Evolutionary conservation across 75 land plant genomes (phyloP).

Genomic region (Larix kaempferi): DNA sequence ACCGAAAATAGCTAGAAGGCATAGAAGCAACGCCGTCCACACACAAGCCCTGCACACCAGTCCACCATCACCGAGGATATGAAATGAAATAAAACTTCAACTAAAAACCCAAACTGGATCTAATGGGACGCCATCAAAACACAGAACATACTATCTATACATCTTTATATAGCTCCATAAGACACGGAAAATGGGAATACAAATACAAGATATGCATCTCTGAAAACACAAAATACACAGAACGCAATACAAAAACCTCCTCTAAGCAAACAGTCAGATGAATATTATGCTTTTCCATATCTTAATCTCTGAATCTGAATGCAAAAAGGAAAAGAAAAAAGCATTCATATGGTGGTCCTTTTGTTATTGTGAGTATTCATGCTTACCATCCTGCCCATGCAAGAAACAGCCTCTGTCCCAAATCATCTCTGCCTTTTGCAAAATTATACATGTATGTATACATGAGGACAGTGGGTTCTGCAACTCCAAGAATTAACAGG

Average conservation of each 20-base stretch:
- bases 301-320: neutral
- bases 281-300: neutral
- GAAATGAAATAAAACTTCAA: neutral
- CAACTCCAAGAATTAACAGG: constrained; percentile 66
- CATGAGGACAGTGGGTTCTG: constrained; percentile 81
- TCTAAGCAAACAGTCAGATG: neutral
- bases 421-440: constrained; percentile 46
- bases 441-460: constrained; percentile 74
- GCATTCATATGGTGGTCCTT: neutral
- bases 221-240: too few species aligned
- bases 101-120: neutral
- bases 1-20: constrained; percentile 61
- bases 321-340: constrained; percentile 18
- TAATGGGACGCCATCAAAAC: too few species aligned
- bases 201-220: too few species aligned
- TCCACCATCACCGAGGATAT: neutral
- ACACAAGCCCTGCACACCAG: constrained; percentile 69
- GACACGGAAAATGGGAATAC: too few species aligned
- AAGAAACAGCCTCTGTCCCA: constrained; percentile 44
- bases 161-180: too few species aligned
- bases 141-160: too few species aligned
- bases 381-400: constrained; percentile 68
- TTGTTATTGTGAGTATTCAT: neutral
- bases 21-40: constrained; percentile 68
- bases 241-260: neutral